Percentiles rank a stretch among this genome's conserved stretches.
phyloP scores from a whole-genome alignment of 306 rosid species.

The Clitoria ternatea region DNA sequence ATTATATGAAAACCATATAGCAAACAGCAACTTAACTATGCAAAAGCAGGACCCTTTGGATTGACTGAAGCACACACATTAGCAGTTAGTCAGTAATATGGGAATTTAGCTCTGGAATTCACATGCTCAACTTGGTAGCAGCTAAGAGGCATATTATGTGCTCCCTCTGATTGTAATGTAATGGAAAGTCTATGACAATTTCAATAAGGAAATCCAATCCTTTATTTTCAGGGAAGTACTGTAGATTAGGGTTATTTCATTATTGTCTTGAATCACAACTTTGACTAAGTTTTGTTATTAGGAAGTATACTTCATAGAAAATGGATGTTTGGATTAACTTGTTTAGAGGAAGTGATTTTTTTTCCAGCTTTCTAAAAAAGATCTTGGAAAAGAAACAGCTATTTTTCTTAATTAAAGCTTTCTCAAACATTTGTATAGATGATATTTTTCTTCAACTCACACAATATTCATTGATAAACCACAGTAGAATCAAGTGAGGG shows the following conservation, averaged over 20 bases:
- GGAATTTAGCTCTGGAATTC: constrained; percentile 18
- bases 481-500: constrained; percentile 6
- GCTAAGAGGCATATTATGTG: neutral
- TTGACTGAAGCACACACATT: neutral
- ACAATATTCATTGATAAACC: constrained; percentile 1
- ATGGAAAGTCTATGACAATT: neutral
- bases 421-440: neutral
- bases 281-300: neutral
- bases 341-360: neutral
- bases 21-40: constrained; percentile 14
- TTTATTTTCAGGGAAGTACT: neutral
- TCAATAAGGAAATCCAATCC: constrained; percentile 8
- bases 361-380: neutral
- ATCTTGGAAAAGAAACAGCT: neutral
- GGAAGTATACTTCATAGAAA: neutral
- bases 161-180: neutral
- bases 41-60: neutral
- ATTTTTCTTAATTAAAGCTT: neutral
- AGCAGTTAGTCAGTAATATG: neutral
- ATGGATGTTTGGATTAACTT: neutral
- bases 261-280: neutral
- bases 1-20: constrained; percentile 2
- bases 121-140: neutral
- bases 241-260: neutral
- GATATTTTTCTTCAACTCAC: neutral